Percentiles rank a stretch among this genome's conserved stretches.
phyloP scores from a whole-genome alignment of 164 flowering plant species.

The Stephania yunnanensis region DNA sequence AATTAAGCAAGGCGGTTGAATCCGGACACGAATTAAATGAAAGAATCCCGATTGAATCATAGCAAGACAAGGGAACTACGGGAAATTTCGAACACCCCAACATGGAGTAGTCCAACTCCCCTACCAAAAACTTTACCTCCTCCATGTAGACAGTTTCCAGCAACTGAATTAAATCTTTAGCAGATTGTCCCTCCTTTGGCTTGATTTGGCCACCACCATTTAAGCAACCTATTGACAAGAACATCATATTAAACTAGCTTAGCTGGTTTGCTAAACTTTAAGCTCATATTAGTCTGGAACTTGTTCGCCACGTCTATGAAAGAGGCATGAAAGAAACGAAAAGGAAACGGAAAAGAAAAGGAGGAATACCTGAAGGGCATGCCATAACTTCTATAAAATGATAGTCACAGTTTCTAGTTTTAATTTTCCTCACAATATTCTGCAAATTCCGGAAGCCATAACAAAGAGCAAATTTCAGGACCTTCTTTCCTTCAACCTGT shows the following conservation, averaged over 20 bases:
- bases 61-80: background rate
- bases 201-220: slow-evolving; percentile 98
- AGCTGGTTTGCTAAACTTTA: background rate
- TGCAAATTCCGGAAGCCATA: slow-evolving; percentile 96
- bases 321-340: background rate
- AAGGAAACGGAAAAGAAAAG: background rate
- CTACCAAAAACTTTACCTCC: slow-evolving; percentile 45
- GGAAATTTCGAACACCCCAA: background rate
- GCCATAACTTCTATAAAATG: slow-evolving; percentile 97
- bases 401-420: slow-evolving; percentile 78
- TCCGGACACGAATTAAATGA: background rate
- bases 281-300: background rate
- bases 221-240: slow-evolving; percentile 64
- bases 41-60: background rate
- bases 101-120: background rate
- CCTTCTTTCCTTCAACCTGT: slow-evolving; percentile 72
- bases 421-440: slow-evolving; percentile 74
- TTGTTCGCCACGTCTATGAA: background rate
- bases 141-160: slow-evolving; percentile 61
- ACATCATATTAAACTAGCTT: background rate
- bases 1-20: too few species aligned
- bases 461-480: slow-evolving; percentile 89
- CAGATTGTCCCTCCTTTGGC: slow-evolving; percentile 75
- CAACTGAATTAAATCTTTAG: slow-evolving; percentile 59
- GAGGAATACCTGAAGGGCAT: slow-evolving; percentile 79